These are phyloP conservation scores for Stagonosporopsis chrysanthemi DNA, from an alignment of 2,329 filamentous ascomycete genomes.

Conservation along the genomic window DNA sequence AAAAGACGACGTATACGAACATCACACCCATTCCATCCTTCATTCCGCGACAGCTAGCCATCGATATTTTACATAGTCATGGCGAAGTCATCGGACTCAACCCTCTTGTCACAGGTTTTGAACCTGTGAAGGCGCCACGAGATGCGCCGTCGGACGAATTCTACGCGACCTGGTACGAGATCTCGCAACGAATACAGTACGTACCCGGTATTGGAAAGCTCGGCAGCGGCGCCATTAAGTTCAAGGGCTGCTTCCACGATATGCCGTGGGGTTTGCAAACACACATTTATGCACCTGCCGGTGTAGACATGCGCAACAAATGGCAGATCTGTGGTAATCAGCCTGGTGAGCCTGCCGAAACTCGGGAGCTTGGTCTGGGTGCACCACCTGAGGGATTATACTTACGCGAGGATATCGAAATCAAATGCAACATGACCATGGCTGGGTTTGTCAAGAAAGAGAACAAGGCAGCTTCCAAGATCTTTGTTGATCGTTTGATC, in stretches of 20 bases:
- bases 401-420: constrained; percentile 73
- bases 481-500: constrained; percentile 73
- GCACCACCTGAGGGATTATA: constrained; percentile 71
- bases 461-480: constrained; percentile 69
- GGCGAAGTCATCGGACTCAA: constrained; percentile 75
- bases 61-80: constrained; percentile 76
- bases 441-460: constrained; percentile 71
- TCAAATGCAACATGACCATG: constrained; percentile 72
- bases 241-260: constrained; percentile 76
- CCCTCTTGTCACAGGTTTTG: constrained; percentile 70
- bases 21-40: constrained; percentile 74
- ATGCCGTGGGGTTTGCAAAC: constrained; percentile 76
- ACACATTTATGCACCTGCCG: constrained; percentile 73
- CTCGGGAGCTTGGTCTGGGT: constrained; percentile 69
- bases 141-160: constrained; percentile 73
- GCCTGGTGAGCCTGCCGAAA: constrained; percentile 69
- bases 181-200: constrained; percentile 72
- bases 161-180: constrained; percentile 78
- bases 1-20: constrained; percentile 71
- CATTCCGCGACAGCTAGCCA: constrained; percentile 74
- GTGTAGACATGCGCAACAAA: constrained; percentile 71
- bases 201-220: constrained; percentile 71
- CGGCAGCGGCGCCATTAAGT: constrained; percentile 70
- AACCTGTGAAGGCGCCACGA: constrained; percentile 70
- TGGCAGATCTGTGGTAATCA: constrained; percentile 75